Base-by-base conservation (phyloP, 768 basidiomycete genomes). In the Fistulinella prunicolor region DNA sequence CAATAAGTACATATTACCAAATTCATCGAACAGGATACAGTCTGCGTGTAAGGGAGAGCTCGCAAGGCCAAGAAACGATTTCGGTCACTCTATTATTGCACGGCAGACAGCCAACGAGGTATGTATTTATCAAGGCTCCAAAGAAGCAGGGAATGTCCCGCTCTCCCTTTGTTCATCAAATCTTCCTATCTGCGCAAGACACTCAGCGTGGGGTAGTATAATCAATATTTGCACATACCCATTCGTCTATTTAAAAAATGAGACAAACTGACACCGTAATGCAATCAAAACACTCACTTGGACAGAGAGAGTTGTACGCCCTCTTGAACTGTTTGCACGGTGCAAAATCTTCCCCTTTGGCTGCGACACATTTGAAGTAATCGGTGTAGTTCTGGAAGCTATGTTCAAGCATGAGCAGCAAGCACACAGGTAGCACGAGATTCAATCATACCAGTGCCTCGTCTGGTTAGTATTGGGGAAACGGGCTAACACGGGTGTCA, bases 241-340 rank as follows among this genome's bases (percentile, higher is more conserved):
- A 95, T 85, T 89, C 89, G 71, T 94, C 94, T 94, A 61, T 12
- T n/a, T 50, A 46, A 40, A 26, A 32, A 44, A 46, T 58, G 1
- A 61, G 47, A 30, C 38, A 44, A 46, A 12, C 38, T 36, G 17
- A 46, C 21, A 53, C n/a, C n/a, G 34, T n/a, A 20, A 39, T 23
- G 9, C 20, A 3, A 24, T 3, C 8, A 39, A 21, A 32, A 16
- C 13, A 85, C 93, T 69, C 61, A 97, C 96, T 97, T 55, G 96
- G 96, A 74, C 96, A 99, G 50, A 98, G 82, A 35, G 94, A 93
- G 76, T 92, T 80, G 78, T 93, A 99, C 23, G 90, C 90, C 69
- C 83, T 82, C 76, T 88, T 89, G 83, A 99, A 99, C 71, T 96
- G 94, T 75, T 93, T 93, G 86, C 96, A 98, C 2, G 96, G 94